Conservation (phyloP, 208 protist genomes). For the Borovskyia barvae region DNA sequence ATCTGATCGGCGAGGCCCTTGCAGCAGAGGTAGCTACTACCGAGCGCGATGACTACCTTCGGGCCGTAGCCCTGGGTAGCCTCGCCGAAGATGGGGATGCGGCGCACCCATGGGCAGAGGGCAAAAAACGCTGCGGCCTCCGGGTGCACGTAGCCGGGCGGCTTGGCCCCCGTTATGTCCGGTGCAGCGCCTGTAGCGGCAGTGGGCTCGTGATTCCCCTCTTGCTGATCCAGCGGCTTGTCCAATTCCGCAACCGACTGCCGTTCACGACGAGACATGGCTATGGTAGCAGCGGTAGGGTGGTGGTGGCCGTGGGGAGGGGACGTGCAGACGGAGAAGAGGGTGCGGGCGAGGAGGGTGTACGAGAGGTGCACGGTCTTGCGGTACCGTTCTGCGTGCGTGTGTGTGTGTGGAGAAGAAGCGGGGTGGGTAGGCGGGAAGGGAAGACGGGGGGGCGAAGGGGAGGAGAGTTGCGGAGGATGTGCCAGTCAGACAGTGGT, state of each 20-base stretch:
- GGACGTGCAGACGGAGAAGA: too few relatives aligned
- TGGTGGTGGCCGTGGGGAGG: too few relatives aligned
- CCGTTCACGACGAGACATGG: too few relatives aligned
- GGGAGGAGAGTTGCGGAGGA: background rate
- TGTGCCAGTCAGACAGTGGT: too few relatives aligned
- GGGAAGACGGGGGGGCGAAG: background rate
- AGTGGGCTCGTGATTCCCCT: too few relatives aligned
- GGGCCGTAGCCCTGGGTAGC: conserved; percentile 40
- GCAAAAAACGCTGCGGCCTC: conserved; percentile 29
- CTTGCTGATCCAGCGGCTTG: too few relatives aligned
- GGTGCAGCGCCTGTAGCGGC: too few relatives aligned
- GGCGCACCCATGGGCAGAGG: conserved; percentile 19
- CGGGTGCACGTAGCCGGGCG: conserved; percentile 39
- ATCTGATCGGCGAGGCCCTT: conserved; percentile 61
- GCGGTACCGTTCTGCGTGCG: background rate
- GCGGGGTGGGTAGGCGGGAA: background rate
- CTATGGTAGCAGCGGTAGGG: too few relatives aligned
- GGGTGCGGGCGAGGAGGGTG: too few relatives aligned
- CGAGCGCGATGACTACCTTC: conserved; percentile 29
- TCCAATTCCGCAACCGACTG: too few relatives aligned
- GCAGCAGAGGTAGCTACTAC: conserved; percentile 43
- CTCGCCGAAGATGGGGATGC: conserved; percentile 47
- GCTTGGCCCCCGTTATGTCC: too few relatives aligned
- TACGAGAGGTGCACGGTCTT: too few relatives aligned
- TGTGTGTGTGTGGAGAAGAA: conserved; percentile 1